Conservation (phyloP, 2,329 filamentous ascomycete species). For the Colletotrichum sp. region DNA sequence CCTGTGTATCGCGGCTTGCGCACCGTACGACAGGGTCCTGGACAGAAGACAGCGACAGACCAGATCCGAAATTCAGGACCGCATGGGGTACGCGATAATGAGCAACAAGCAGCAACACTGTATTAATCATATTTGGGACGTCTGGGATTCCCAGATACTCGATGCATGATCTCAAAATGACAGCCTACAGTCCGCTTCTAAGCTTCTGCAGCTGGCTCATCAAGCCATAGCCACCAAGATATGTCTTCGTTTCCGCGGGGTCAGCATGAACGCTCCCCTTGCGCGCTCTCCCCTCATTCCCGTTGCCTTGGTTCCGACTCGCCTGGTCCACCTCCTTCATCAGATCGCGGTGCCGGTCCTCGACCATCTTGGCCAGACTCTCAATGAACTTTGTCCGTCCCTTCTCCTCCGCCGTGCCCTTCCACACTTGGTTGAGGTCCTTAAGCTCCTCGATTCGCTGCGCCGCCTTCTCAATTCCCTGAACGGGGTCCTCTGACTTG, state of each 20-base stretch:
- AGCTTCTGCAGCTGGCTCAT: slow-evolving; percentile 69
- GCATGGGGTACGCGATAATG: neutral
- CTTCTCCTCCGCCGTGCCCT: slow-evolving; percentile 94
- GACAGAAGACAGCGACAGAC: neutral
- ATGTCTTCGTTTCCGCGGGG: slow-evolving; percentile 45
- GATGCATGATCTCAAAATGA: neutral
- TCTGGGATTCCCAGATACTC: neutral
- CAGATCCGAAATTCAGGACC: neutral
- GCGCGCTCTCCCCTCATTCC: slow-evolving; percentile 35
- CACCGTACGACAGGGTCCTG: neutral
- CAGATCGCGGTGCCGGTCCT: slow-evolving; percentile 69
- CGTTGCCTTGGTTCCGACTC: slow-evolving; percentile 38
- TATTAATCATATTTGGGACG: neutral
- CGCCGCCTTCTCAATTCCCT: slow-evolving; percentile 76
- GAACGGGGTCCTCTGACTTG: slow-evolving; percentile 59
- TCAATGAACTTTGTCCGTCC: slow-evolving; percentile 84
- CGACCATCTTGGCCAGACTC: slow-evolving; percentile 78
- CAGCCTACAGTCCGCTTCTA: slow-evolving; percentile 52
- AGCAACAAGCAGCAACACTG: neutral
- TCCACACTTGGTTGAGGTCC: slow-evolving; percentile 83
- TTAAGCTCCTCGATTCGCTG: slow-evolving; percentile 79
- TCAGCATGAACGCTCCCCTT: slow-evolving; percentile 36
- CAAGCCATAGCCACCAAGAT: slow-evolving; percentile 60
- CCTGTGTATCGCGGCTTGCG: neutral
- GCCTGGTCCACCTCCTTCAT: slow-evolving; percentile 56